phyloP scores from a whole-genome alignment of 768 basidiomycete genomes.

The Leucosporidium scottii region DNA sequence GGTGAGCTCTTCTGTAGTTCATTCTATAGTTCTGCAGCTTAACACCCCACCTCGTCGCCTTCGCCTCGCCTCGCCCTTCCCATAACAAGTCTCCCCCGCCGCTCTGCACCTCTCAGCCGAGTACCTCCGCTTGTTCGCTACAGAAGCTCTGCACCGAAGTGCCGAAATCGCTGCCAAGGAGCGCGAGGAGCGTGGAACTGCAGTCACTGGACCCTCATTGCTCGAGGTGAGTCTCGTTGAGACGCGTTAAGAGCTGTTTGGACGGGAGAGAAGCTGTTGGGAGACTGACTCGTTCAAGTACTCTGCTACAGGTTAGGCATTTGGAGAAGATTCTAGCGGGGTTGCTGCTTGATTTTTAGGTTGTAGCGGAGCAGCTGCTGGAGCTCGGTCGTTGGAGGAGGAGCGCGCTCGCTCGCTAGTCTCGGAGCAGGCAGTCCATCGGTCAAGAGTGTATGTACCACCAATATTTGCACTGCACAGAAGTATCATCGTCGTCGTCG shows the following conservation, averaged over 20 bases:
- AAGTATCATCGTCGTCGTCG: too few species aligned
- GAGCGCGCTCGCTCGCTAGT: too few species aligned
- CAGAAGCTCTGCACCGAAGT: constrained; percentile 23
- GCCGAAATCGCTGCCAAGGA: constrained; percentile 16
- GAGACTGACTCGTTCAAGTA: too few species aligned
- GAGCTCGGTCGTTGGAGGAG: too few species aligned
- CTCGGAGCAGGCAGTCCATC: too few species aligned
- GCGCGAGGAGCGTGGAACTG: background rate
- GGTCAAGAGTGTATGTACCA: too few species aligned
- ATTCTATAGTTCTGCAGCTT: background rate
- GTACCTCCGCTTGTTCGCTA: constrained; percentile 23
- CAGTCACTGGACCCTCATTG: background rate
- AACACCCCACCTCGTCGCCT: too few species aligned
- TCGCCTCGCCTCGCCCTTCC: too few species aligned
- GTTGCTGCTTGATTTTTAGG: constrained; percentile 26
- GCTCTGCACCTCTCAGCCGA: constrained; percentile 25
- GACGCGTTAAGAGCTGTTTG: background rate
- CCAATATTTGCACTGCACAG: too few species aligned
- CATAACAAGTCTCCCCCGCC: constrained; percentile 14
- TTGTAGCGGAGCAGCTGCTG: too few species aligned
- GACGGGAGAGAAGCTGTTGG: too few species aligned
- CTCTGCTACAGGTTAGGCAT: constrained; percentile 7
- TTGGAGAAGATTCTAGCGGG: constrained; percentile 25
- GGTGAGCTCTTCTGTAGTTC: background rate
- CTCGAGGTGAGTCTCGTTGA: constrained; percentile 15